Evolutionary conservation across 345 rosid species (phyloP).

Genomic region (Firmiana major): DNA sequence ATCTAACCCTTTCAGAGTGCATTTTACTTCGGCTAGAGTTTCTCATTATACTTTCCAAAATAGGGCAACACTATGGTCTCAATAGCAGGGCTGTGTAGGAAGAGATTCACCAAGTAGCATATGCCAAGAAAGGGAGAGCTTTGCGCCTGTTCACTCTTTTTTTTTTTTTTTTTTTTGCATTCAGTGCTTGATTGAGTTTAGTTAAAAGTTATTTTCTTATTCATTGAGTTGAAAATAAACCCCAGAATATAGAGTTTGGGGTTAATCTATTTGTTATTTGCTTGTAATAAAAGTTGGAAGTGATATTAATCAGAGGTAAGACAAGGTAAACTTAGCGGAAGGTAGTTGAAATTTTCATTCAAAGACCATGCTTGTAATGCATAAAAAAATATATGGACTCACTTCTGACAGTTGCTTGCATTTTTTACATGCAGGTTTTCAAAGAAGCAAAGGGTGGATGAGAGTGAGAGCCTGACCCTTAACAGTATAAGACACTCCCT

Average conservation of each 20-base stretch:
- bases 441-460: conserved; percentile 43
- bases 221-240: background rate
- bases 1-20: background rate
- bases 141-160: background rate
- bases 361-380: background rate
- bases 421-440: conserved; percentile 1
- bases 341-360: background rate
- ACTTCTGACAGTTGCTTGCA: background rate
- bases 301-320: background rate
- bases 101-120: background rate
- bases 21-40: background rate
- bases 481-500: conserved; percentile 52
- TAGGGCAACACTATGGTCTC: background rate
- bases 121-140: background rate
- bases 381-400: background rate
- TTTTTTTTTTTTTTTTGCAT: background rate
- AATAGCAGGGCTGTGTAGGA: background rate
- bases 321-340: background rate
- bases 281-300: background rate
- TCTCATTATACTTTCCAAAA: background rate
- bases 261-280: background rate
- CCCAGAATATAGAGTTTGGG: background rate
- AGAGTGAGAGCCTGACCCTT: conserved; percentile 54
- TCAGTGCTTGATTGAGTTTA: background rate
- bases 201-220: background rate